Conservation (phyloP, 495 filamentous ascomycete genomes). For the Usnea hakonensis region DNA sequence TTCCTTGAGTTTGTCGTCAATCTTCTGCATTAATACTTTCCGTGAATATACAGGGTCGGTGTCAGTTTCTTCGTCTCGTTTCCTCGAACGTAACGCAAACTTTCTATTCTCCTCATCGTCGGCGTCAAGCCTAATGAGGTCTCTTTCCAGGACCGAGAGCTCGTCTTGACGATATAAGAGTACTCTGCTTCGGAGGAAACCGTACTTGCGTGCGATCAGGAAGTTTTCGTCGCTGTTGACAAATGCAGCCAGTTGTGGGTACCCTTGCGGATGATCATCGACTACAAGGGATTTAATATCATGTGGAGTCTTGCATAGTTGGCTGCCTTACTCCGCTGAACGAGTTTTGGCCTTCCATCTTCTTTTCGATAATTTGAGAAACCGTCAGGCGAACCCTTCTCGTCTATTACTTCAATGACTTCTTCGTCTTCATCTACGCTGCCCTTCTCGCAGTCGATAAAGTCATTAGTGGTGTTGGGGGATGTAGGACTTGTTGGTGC, state of each 20-base stretch:
- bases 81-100: constrained; percentile 18
- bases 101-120: constrained; percentile 14
- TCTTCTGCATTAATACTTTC: constrained; percentile 25
- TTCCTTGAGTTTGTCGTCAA: constrained; percentile 32
- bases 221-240: constrained; percentile 31
- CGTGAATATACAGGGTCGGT: constrained; percentile 20
- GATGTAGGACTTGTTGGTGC: constrained; percentile 18
- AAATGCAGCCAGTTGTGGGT: constrained; percentile 33
- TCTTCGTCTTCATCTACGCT: not conserved
- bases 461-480: constrained; percentile 1
- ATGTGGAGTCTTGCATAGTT: not conserved
- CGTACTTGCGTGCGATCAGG: constrained; percentile 32
- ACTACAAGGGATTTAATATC: constrained; percentile 21
- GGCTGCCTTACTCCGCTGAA: constrained; percentile 16
- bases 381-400: too few species aligned
- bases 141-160: constrained; percentile 27
- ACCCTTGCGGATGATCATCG: constrained; percentile 29
- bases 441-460: constrained; percentile 2
- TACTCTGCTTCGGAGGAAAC: constrained; percentile 31
- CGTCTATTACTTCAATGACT: not conserved
- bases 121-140: constrained; percentile 28
- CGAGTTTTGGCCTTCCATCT: constrained; percentile 18
- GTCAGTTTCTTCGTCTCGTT: constrained; percentile 18
- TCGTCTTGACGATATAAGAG: constrained; percentile 36
- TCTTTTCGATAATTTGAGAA: constrained; percentile 11